These are phyloP conservation scores for Plasmopara muralis DNA, from an alignment of 352 stramenopile genomes.

Conservation along the genomic window DNA sequence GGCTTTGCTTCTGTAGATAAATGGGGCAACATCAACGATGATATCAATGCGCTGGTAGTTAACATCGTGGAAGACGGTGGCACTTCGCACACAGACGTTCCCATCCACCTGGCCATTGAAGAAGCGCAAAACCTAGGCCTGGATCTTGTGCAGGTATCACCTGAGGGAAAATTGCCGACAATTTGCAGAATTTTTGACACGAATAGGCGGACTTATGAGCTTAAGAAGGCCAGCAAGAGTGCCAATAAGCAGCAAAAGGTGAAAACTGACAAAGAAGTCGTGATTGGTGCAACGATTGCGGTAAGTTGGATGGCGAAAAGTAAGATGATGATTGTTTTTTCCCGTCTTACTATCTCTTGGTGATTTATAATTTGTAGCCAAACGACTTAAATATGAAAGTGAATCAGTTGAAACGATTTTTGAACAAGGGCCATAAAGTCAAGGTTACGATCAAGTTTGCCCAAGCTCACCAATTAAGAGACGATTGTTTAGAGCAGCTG, in stretches of 20 bases:
- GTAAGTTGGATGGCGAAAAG: conserved; percentile 24
- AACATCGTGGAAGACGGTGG: conserved; percentile 51
- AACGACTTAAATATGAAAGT: conserved; percentile 73
- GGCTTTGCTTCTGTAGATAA: conserved; percentile 35
- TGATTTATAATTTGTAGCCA: conserved; percentile 17
- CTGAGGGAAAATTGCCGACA: conserved; percentile 23
- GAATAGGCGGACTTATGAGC: conserved; percentile 62
- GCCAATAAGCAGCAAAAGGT: conserved; percentile 46
- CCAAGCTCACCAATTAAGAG: conserved; percentile 52
- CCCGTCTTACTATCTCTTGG: not conserved
- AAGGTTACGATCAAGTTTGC: conserved; percentile 69
- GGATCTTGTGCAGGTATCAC: conserved; percentile 72
- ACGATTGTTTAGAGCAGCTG: conserved; percentile 39
- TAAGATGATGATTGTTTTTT: too few relatives aligned
- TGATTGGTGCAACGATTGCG: conserved; percentile 64
- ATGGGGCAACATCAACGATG: conserved; percentile 50
- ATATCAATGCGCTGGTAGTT: conserved; percentile 48
- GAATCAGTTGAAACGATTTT: conserved; percentile 56
- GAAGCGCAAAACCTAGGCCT: conserved; percentile 41
- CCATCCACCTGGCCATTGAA: conserved; percentile 42
- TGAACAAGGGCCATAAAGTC: conserved; percentile 74
- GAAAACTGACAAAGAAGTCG: conserved; percentile 68
- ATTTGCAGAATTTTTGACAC: conserved; percentile 68
- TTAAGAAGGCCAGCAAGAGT: conserved; percentile 69
- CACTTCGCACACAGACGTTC: conserved; percentile 41